A percentile compares a stretch with the other conserved stretches of the same genome.
Evolutionary conservation across 1,139 yeast species (phyloP).

Genomic region (Cylindricascospora bacillispora): DNA sequence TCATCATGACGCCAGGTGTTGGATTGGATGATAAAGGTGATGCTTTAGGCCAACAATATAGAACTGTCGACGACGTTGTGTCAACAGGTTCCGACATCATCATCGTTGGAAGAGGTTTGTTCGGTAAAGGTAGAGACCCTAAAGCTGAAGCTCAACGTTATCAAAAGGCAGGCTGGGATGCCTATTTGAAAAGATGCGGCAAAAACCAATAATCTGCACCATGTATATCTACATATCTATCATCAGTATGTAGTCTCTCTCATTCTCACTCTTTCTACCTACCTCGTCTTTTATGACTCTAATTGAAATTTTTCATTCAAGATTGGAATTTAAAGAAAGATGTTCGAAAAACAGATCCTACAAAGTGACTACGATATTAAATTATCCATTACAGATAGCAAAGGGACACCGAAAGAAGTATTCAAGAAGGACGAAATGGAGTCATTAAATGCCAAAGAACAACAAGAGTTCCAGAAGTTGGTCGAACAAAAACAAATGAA

Average conservation of each 20-base stretch:
- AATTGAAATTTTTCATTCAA: too few relatives aligned
- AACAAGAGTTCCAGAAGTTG: slow-evolving; percentile 88
- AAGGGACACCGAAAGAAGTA: too few relatives aligned
- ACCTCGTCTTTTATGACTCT: too few relatives aligned
- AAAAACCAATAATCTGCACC: too few relatives aligned
- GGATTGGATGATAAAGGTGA: slow-evolving; percentile 98
- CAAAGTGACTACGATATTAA: too few relatives aligned
- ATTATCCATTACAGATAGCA: too few relatives aligned
- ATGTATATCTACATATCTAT: too few relatives aligned
- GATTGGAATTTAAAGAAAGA: too few relatives aligned
- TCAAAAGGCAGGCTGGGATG: slow-evolving; percentile 88
- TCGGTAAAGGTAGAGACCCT: slow-evolving; percentile 94
- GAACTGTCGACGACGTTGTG: slow-evolving; percentile 79
- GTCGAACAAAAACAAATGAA: slow-evolving; percentile 98
- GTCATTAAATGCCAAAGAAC: slow-evolving; percentile 80
- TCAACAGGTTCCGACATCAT: slow-evolving; percentile 81
- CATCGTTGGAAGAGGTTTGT: slow-evolving; percentile 93
- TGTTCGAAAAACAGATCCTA: too few relatives aligned
- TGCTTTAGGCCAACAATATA: slow-evolving; percentile 88
- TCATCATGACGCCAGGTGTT: slow-evolving; percentile 96
- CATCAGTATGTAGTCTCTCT: too few relatives aligned
- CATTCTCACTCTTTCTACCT: too few relatives aligned
- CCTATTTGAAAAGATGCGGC: slow-evolving; percentile 42
- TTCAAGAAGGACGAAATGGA: too few relatives aligned
- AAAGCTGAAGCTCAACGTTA: slow-evolving; percentile 77